These are phyloP conservation scores for Straminergon stramineum DNA, from an alignment of 225 moss, liverwort and hornwort species.

Conservation along the genomic window DNA sequence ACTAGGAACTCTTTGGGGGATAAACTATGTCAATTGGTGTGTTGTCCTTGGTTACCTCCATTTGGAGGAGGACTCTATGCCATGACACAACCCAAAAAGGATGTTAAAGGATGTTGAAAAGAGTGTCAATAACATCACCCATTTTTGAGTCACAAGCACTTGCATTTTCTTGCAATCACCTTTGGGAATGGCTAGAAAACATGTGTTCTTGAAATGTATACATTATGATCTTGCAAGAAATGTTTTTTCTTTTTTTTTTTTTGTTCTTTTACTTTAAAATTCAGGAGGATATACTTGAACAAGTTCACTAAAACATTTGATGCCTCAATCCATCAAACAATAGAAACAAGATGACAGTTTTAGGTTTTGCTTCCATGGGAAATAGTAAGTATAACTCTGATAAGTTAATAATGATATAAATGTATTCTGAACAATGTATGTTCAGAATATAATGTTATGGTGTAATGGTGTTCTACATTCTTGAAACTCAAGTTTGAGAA, in stretches of 20 bases:
- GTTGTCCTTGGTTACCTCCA: background rate
- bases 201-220: background rate
- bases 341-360: background rate
- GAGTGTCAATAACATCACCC: background rate
- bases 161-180: background rate
- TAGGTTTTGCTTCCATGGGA: background rate
- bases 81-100: rapidly evolving
- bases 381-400: background rate
- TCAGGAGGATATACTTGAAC: no score
- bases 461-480: background rate
- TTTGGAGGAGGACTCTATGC: background rate
- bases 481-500: background rate
- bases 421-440: background rate
- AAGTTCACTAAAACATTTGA: background rate
- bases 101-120: background rate
- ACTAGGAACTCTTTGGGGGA: rapidly evolving
- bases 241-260: background rate
- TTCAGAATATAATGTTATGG: background rate
- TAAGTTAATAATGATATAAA: no score
- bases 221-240: background rate
- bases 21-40: background rate
- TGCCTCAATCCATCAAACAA: background rate
- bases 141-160: background rate
- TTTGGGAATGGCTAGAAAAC: background rate
- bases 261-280: background rate